Conservation (phyloP, 768 basidiomycete species). For the Multifurca ochricompacta region DNA sequence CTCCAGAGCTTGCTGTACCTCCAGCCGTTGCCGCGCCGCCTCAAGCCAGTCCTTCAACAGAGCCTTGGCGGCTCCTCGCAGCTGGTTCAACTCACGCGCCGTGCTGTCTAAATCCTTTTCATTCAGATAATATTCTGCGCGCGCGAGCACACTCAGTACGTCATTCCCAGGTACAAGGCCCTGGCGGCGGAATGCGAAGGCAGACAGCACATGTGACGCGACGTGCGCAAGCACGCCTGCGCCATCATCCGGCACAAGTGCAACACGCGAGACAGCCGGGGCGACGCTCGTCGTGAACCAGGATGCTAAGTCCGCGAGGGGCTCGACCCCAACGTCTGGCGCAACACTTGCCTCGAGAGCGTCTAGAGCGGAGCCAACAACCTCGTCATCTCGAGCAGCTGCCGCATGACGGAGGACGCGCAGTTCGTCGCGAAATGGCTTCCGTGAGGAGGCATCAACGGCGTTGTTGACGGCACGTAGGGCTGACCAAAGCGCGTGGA, state of each 20-base stretch:
- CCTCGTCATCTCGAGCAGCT: constrained; percentile 60
- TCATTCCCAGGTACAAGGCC: constrained; percentile 78
- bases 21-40: constrained; percentile 78
- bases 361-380: constrained; percentile 59
- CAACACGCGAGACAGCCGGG: constrained; percentile 80
- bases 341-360: constrained; percentile 60
- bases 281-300: constrained; percentile 85
- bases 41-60: constrained; percentile 83
- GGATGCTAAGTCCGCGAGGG: constrained; percentile 79
- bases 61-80: constrained; percentile 71
- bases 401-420: constrained; percentile 70
- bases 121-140: constrained; percentile 83
- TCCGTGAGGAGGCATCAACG: constrained; percentile 56
- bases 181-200: constrained; percentile 70
- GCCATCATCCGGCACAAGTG: constrained; percentile 85
- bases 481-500: constrained; percentile 91
- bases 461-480: constrained; percentile 68
- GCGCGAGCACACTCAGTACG: constrained; percentile 76
- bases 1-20: constrained; percentile 89
- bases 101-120: constrained; percentile 92
- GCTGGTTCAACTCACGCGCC: constrained; percentile 83
- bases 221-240: constrained; percentile 85
- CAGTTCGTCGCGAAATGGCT: constrained; percentile 87
- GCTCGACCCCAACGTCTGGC: constrained; percentile 80
- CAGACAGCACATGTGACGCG: constrained; percentile 68